Base-by-base conservation (phyloP, 345 rosid species). In the Brassica cretica region DNA sequence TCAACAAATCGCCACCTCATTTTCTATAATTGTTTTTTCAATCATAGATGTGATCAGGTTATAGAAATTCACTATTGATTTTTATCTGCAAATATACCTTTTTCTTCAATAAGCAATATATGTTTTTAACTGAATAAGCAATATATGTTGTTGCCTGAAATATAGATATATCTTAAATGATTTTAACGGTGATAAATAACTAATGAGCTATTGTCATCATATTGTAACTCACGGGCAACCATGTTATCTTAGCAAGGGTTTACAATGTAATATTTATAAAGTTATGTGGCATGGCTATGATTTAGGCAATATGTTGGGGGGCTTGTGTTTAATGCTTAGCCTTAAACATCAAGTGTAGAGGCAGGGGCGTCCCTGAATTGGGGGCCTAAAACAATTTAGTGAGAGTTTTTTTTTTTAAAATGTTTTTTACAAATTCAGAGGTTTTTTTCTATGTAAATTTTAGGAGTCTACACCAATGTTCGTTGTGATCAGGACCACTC, bases 261-360 rank as follows among this genome's bases (percentile, higher is more conserved):
- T 12, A 61, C 5, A 66, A 30, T 72, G 72, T n/a, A 66, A 58
- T 6, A n/a, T 19, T n/a, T 5, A 72, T 18, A 66, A 72, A 59
- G 41, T 1, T 66, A 41, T 29, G 1, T 29, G 68, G 18, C 72
- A 72, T 21, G 30, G 2, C 12, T 71, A 32, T 78, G n/a, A 41
- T 65, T 12, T 5, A 49, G 8, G 32, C 2, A 71, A 78, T 12
- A 27, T 65, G 9, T 9, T 7, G 49, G 68, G 49, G 68, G 76
- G 24, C 18, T 8, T 9, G 32, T 59, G 75, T 21, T 41, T 41
- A 44, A 49, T 21, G 12, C 16, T 24, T 4, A 32, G 35, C 6
- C 35, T 32, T 15, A 16, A 41, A 37, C 0, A 51, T 4, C 35
- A 60, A 68, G 19, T 11, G n/a, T n/a, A 2, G 1, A 46, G 12